Evolutionary conservation across 2,329 filamentous ascomycete genomes (phyloP).

Genomic region (Thielaviopsis punctulata): DNA sequence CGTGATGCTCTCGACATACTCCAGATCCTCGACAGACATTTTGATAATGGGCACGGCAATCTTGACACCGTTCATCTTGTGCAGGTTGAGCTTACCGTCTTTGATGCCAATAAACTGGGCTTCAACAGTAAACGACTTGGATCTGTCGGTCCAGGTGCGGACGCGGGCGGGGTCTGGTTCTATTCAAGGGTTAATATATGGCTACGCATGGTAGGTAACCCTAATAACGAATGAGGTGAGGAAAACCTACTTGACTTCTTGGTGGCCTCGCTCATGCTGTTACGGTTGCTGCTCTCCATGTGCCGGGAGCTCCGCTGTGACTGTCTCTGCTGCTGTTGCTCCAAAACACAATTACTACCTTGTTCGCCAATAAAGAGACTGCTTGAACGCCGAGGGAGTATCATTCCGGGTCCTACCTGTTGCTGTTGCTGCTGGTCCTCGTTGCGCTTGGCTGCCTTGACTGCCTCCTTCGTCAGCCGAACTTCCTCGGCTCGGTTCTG

Average conservation of each 20-base stretch:
- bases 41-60: constrained; percentile 91
- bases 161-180: constrained; percentile 73
- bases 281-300: constrained; percentile 28
- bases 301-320: background rate
- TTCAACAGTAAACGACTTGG: constrained; percentile 91
- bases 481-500: constrained; percentile 68
- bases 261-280: constrained; percentile 26
- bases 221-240: background rate
- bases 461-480: constrained; percentile 62
- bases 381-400: constrained; percentile 61
- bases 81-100: constrained; percentile 92
- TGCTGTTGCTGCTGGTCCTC: constrained; percentile 34
- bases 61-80: constrained; percentile 96
- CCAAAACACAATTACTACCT: constrained; percentile 47
- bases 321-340: constrained; percentile 38
- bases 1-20: constrained; percentile 66
- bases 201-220: background rate
- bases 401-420: constrained; percentile 59
- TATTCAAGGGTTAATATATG: constrained; percentile 20
- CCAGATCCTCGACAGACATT: constrained; percentile 88
- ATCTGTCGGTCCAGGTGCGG: constrained; percentile 86
- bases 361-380: constrained; percentile 52
- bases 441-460: constrained; percentile 30
- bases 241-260: constrained; percentile 54
- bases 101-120: constrained; percentile 89